Conservation (phyloP, 805 yeast species). For the Sugiyamaella americana region DNA sequence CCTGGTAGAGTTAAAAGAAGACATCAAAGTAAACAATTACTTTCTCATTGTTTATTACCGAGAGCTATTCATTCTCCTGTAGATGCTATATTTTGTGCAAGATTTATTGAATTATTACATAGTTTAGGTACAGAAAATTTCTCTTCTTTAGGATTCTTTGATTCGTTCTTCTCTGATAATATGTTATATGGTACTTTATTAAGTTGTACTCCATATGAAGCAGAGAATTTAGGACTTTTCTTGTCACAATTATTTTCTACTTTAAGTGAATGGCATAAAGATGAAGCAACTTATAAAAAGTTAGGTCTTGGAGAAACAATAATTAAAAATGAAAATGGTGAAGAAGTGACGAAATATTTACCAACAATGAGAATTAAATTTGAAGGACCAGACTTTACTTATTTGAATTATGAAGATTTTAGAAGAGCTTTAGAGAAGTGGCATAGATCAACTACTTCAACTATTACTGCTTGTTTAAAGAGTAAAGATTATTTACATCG, state of each 20-base stretch:
- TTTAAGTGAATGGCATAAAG: slow-evolving; percentile 43
- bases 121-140: slow-evolving; percentile 36
- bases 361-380: slow-evolving; percentile 24
- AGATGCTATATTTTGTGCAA: slow-evolving; percentile 68
- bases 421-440: slow-evolving; percentile 45
- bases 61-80: slow-evolving; percentile 71
- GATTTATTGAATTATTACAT: slow-evolving; percentile 52
- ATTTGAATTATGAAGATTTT: slow-evolving; percentile 33
- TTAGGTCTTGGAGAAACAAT: slow-evolving; percentile 26
- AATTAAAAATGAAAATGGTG: neutral
- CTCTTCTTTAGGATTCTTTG: slow-evolving; percentile 37
- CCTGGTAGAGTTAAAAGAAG: slow-evolving; percentile 12
- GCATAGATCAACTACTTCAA: slow-evolving; percentile 46
- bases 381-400: slow-evolving; percentile 12
- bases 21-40: slow-evolving; percentile 32
- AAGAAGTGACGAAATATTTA: slow-evolving; percentile 4
- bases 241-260: slow-evolving; percentile 47
- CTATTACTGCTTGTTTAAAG: slow-evolving; percentile 39
- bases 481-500: slow-evolving; percentile 66
- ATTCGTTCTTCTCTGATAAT: slow-evolving; percentile 43
- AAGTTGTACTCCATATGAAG: slow-evolving; percentile 67
- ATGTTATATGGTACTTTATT: slow-evolving; percentile 54
- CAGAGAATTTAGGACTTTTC: slow-evolving; percentile 78
- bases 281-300: slow-evolving; percentile 29
- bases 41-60: slow-evolving; percentile 68